Base-by-base conservation (phyloP, 1,284 basidiomycete genomes). In the Microbotryum silenes-acaulis region DNA sequence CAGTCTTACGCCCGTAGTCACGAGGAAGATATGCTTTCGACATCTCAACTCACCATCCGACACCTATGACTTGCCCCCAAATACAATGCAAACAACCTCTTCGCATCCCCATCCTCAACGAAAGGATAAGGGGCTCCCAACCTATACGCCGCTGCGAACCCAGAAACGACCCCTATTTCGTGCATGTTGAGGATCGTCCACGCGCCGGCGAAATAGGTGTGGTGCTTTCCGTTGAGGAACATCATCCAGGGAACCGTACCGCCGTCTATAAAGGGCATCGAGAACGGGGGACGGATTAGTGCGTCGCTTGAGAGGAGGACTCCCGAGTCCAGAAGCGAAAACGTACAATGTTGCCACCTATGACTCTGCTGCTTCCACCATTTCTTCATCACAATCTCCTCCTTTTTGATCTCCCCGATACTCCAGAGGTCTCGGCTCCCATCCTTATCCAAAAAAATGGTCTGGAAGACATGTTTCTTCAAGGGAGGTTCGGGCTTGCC, bases 311-410 rank as follows among this genome's bases (percentile, higher is more conserved):
- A 31, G 31, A 31, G 31, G 31, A 27, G 31, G 31, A 10, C 31
- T 31, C 2, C 8, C 1, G 31, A 31, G 29, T 57, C 55, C 16
- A 49, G 44, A 31, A 50, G 51, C 31, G 51, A 42, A 29, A 20
- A 18, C 3, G 44, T 20, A 67, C 65, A 56, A 29, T 48, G 58
- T 69, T 82, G 80, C 80, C 81, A 82, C 10, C 81, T 77, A 70
- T 83, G 81, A 55, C 78, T 79, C 70, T 82, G 81, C 70, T 83
- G 82, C 71, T 83, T 83, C 82, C 82, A 83, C 82, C 81, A 82
- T 70, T 82, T 82, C 69, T 82, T 77, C 63, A 77, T 67, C 51
- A 84, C 81, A 59, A 80, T 75, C 71, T 81, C 80, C 53, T 80
- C 77, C 42, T 76, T 72, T 12, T 74, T 67, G 60, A 85, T 82